These are phyloP conservation scores for Cydonia oblonga DNA, from an alignment of 331 rosid species.

Conservation along the genomic window DNA sequence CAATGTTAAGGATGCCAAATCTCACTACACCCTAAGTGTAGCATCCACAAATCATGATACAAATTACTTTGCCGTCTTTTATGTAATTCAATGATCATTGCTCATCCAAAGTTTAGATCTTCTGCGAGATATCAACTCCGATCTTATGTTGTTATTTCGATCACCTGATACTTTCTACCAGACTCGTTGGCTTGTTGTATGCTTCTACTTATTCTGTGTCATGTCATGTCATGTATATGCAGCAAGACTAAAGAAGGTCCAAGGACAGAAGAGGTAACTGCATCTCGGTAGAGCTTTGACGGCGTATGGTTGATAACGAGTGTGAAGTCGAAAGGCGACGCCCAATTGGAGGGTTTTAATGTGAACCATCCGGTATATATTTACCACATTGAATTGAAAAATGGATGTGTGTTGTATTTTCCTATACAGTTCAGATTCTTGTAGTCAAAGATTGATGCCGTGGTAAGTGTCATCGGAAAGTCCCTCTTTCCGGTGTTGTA, in stretches of 20 bases:
- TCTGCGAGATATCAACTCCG: background rate
- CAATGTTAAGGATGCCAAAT: background rate
- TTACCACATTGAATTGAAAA: background rate
- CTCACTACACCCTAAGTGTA: background rate
- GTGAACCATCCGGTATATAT: background rate
- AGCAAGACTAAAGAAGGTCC: conserved; percentile 23
- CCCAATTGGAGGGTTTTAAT: background rate
- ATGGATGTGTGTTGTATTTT: background rate
- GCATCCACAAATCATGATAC: background rate
- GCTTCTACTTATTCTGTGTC: background rate
- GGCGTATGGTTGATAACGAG: background rate
- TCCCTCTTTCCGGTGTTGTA: too few relatives aligned
- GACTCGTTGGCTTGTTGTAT: background rate
- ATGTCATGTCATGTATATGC: background rate
- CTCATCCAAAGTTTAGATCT: background rate
- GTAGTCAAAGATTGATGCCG: too few relatives aligned
- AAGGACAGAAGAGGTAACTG: conserved; percentile 17
- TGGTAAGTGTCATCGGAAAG: too few relatives aligned
- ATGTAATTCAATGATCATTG: background rate
- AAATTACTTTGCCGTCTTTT: background rate
- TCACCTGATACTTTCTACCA: background rate
- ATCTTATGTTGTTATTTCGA: background rate
- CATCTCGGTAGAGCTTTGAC: background rate
- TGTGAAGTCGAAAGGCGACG: background rate
- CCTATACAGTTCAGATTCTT: too few relatives aligned